Percentiles rank a stretch among this genome's conserved stretches.
Conservation (phyloP, 768 basidiomycete species). For the Boletus rufocinnamomeus region DNA sequence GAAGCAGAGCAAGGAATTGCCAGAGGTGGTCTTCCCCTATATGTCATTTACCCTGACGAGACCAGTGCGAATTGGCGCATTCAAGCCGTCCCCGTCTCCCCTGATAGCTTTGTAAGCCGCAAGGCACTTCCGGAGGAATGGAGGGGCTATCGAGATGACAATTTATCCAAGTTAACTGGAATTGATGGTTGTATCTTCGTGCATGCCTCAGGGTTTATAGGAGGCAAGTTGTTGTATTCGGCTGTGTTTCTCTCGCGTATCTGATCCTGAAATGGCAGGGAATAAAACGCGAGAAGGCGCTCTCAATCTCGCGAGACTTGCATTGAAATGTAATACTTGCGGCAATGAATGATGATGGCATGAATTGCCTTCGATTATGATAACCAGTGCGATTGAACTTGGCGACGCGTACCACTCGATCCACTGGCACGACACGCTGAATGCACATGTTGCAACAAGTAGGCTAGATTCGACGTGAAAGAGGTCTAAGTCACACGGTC, state of each 20-base stretch:
- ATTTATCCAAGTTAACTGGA: slow-evolving; percentile 69
- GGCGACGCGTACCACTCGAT: slow-evolving; percentile 12
- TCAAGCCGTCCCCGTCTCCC: slow-evolving; percentile 82
- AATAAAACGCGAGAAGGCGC: slow-evolving; percentile 92
- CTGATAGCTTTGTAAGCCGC: slow-evolving; percentile 87
- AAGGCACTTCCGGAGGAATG: slow-evolving; percentile 92
- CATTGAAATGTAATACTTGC: slow-evolving; percentile 45
- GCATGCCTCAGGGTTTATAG: slow-evolving; percentile 96
- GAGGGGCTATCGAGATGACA: slow-evolving; percentile 89
- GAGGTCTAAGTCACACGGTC: slow-evolving; percentile 7
- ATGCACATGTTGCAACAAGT: slow-evolving; percentile 16
- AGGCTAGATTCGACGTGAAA: slow-evolving; percentile 16
- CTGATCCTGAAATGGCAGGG: slow-evolving; percentile 45
- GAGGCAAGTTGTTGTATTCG: slow-evolving; percentile 53
- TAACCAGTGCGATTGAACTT: slow-evolving; percentile 11
- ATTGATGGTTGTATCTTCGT: slow-evolving; percentile 88
- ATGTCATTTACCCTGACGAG: slow-evolving; percentile 91
- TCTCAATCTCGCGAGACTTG: slow-evolving; percentile 71
- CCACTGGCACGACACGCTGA: slow-evolving; percentile 11
- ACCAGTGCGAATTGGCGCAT: slow-evolving; percentile 77
- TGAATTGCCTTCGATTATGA: slow-evolving; percentile 16
- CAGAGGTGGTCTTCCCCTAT: slow-evolving; percentile 60
- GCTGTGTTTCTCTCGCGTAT: background rate
- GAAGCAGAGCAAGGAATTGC: slow-evolving; percentile 59
- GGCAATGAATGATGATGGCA: slow-evolving; percentile 20